Percentiles rank a stretch among this genome's conserved stretches.
Conservation (phyloP, 495 filamentous ascomycete species). For the Aspergillus carlsbadensis region DNA sequence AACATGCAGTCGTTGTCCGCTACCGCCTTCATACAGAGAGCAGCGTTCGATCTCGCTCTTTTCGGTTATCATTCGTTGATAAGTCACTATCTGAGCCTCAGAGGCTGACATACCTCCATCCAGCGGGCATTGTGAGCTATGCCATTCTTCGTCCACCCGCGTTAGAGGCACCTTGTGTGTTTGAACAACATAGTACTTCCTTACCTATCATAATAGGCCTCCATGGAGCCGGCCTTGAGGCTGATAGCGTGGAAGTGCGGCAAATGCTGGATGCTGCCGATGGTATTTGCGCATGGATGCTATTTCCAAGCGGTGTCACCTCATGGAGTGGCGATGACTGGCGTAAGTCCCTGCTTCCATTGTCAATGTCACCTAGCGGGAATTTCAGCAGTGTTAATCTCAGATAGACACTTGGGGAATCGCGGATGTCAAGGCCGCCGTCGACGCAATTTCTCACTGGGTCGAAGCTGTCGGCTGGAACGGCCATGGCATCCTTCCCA, state of each 20-base stretch:
- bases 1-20: constrained; percentile 13
- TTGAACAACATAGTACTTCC: neutral
- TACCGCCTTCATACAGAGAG: neutral
- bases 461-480: constrained; percentile 46
- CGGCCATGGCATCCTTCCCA: constrained; percentile 41
- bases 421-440: constrained; percentile 54
- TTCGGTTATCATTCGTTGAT: constrained; percentile 17
- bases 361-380: neutral
- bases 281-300: constrained; percentile 54
- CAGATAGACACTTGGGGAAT: constrained; percentile 54
- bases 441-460: constrained; percentile 51
- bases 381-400: neutral
- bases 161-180: neutral
- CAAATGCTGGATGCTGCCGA: constrained; percentile 48
- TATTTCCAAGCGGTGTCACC: constrained; percentile 60
- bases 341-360: constrained; percentile 41
- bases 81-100: constrained; percentile 43
- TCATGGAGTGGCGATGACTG: constrained; percentile 65
- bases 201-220: constrained; percentile 26
- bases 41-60: constrained; percentile 4
- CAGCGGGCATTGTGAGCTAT: constrained; percentile 58
- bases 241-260: constrained; percentile 43
- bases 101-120: constrained; percentile 57
- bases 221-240: constrained; percentile 60
- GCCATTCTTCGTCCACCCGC: constrained; percentile 58